A percentile compares a stretch with the other conserved stretches of the same genome.
Evolutionary conservation across 2,329 filamentous ascomycete genomes (phyloP).

Genomic region (Clarireedia hainanense): DNA sequence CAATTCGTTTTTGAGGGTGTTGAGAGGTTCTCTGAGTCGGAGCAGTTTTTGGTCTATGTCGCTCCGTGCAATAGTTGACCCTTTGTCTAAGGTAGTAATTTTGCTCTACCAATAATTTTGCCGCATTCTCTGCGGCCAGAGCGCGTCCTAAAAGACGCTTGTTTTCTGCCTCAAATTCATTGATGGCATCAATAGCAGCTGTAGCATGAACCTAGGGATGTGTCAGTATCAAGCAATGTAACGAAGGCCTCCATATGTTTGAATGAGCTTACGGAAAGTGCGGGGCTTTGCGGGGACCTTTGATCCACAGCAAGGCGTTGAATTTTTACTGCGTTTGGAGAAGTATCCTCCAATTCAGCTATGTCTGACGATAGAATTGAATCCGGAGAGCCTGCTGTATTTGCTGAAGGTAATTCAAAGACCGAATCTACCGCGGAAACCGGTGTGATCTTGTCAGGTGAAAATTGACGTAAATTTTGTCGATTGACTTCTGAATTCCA

Average conservation of each 20-base stretch:
- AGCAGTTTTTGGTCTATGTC: constrained; percentile 17
- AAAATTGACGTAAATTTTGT: constrained; percentile 15
- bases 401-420: constrained; percentile 18
- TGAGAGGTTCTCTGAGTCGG: constrained; percentile 5
- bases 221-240: neutral
- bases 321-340: constrained; percentile 7
- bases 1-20: neutral
- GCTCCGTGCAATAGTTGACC: constrained; percentile 16
- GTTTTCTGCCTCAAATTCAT: constrained; percentile 8
- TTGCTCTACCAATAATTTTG: constrained; percentile 18
- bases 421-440: constrained; percentile 21
- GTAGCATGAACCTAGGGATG: neutral
- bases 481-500: constrained; percentile 16
- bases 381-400: constrained; percentile 10
- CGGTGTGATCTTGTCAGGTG: constrained; percentile 14
- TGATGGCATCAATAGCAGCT: constrained; percentile 7
- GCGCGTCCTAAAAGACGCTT: constrained; percentile 8
- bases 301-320: neutral
- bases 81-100: constrained; percentile 18
- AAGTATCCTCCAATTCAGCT: constrained; percentile 25
- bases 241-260: neutral
- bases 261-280: neutral
- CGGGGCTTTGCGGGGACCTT: neutral
- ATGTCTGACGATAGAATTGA: constrained; percentile 17
- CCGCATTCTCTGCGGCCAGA: constrained; percentile 21